These are phyloP conservation scores for Solioccasus polychromus DNA, from an alignment of 768 basidiomycete genomes.

Conservation along the genomic window DNA sequence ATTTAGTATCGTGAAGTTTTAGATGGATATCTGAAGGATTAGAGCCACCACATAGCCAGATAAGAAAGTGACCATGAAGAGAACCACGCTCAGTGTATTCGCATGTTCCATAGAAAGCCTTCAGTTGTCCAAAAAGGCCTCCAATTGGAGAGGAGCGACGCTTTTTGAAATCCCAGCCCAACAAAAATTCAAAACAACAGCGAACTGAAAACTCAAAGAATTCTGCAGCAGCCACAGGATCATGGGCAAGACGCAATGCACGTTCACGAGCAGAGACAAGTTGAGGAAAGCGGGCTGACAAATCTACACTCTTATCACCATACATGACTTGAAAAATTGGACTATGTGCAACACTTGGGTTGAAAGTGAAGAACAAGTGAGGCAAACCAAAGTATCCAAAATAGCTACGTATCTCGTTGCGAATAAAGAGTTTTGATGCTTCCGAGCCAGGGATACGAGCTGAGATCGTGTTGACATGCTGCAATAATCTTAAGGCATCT, in stretches of 20 bases:
- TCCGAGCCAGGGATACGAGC: slow-evolving; percentile 32
- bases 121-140: slow-evolving; percentile 30
- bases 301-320: slow-evolving; percentile 16
- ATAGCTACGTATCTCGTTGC: slow-evolving; percentile 28
- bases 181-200: slow-evolving; percentile 15
- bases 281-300: slow-evolving; percentile 15
- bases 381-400: slow-evolving; percentile 29
- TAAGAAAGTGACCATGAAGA: slow-evolving; percentile 33
- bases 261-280: slow-evolving; percentile 13
- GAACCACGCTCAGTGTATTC: slow-evolving; percentile 27
- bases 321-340: slow-evolving; percentile 32
- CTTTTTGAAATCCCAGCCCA: slow-evolving; percentile 1
- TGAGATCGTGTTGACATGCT: slow-evolving; percentile 29
- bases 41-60: slow-evolving; percentile 28
- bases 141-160: slow-evolving; percentile 23
- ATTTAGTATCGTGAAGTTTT: not conserved
- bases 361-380: slow-evolving; percentile 27
- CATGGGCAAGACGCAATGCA: slow-evolving; percentile 25
- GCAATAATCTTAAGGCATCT: slow-evolving; percentile 21
- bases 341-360: slow-evolving; percentile 19
- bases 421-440: slow-evolving; percentile 21
- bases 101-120: slow-evolving; percentile 29
- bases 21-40: slow-evolving; percentile 34
- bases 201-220: slow-evolving; percentile 30
- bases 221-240: slow-evolving; percentile 36